A percentile compares a stretch with the other conserved stretches of the same genome.
Conservation (phyloP, 139 green algal genomes). For the Micractinium conductrix region DNA sequence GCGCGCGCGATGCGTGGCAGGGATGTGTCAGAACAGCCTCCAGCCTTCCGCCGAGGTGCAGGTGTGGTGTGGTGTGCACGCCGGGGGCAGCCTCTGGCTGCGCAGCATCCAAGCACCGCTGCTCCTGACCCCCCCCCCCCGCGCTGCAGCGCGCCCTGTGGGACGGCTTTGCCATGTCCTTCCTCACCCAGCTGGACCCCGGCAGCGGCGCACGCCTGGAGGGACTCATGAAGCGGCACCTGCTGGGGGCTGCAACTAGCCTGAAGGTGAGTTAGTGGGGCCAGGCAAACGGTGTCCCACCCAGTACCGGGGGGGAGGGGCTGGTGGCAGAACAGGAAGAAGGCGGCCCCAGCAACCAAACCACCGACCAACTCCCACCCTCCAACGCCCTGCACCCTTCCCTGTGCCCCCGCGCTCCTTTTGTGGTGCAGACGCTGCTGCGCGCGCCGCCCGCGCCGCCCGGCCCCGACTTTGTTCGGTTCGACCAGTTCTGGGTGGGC, state of each 20-base stretch:
- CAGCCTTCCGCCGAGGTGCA: too few relatives aligned
- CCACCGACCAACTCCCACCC: too few relatives aligned
- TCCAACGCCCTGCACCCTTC: neutral
- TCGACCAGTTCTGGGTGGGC: constrained; percentile 97
- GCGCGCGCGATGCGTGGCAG: too few relatives aligned
- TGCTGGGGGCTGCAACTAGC: constrained; percentile 65
- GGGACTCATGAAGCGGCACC: constrained; percentile 68
- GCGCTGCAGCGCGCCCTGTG: constrained; percentile 76
- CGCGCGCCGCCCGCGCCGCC: constrained; percentile 49
- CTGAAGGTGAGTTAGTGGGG: constrained; percentile 51
- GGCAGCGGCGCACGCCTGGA: constrained; percentile 63
- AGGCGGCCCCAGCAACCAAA: too few relatives aligned
- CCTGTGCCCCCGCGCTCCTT: neutral
- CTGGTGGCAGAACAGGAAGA: neutral
- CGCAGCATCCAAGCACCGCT: neutral
- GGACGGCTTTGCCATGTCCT: constrained; percentile 95
- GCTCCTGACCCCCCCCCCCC: neutral
- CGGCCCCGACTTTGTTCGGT: constrained; percentile 71
- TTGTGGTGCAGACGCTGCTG: constrained; percentile 54
- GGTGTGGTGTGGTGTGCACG: too few relatives aligned
- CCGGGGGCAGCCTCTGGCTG: neutral
- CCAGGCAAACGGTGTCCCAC: too few relatives aligned
- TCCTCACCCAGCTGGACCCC: constrained; percentile 86
- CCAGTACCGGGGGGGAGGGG: too few relatives aligned
- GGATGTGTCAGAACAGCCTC: too few relatives aligned